Conservation (phyloP, 768 basidiomycete genomes). For the Tylopilus intermedius region DNA sequence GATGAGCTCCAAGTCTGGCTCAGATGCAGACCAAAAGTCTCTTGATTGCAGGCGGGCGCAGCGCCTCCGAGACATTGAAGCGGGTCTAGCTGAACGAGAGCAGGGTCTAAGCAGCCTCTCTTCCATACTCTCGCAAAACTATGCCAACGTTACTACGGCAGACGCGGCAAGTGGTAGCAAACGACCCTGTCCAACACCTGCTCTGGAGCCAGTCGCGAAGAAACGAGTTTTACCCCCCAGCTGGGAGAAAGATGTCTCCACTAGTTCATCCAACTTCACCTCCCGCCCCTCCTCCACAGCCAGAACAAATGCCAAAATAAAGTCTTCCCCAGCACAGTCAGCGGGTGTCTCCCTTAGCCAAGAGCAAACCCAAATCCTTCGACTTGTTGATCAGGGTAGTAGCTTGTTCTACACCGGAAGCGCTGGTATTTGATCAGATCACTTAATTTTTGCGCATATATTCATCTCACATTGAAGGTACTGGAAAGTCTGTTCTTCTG, state of each 20-base stretch:
- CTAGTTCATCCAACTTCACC: slow-evolving; percentile 35
- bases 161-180: slow-evolving; percentile 30
- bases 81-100: slow-evolving; percentile 45
- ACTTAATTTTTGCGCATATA: slow-evolving; percentile 16
- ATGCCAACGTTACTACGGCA: slow-evolving; percentile 10
- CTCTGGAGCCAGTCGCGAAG: slow-evolving; percentile 35
- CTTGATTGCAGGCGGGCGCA: slow-evolving; percentile 23
- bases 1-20: slow-evolving; percentile 33
- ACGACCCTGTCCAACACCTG: slow-evolving; percentile 24
- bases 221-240: slow-evolving; percentile 53
- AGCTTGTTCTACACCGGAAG: slow-evolving; percentile 96
- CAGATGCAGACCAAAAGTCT: slow-evolving; percentile 18
- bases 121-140: slow-evolving; percentile 10
- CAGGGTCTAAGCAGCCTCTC: slow-evolving; percentile 15
- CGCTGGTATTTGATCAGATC: slow-evolving; percentile 61
- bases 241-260: slow-evolving; percentile 39
- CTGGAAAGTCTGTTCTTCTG: slow-evolving; percentile 92
- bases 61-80: slow-evolving; percentile 57
- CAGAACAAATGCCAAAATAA: slow-evolving; percentile 8
- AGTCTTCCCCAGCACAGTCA: slow-evolving; percentile 18
- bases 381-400: slow-evolving; percentile 64
- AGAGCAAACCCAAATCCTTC: slow-evolving; percentile 82
- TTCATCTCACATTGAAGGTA: slow-evolving; percentile 50
- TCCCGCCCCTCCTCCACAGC: slow-evolving; percentile 10
- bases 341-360: slow-evolving; percentile 62